Evolutionary conservation across 73 alveolate species (phyloP), one percentile per base, ranked within the genome.

Genomic region (Diophrys sp.): DNA sequence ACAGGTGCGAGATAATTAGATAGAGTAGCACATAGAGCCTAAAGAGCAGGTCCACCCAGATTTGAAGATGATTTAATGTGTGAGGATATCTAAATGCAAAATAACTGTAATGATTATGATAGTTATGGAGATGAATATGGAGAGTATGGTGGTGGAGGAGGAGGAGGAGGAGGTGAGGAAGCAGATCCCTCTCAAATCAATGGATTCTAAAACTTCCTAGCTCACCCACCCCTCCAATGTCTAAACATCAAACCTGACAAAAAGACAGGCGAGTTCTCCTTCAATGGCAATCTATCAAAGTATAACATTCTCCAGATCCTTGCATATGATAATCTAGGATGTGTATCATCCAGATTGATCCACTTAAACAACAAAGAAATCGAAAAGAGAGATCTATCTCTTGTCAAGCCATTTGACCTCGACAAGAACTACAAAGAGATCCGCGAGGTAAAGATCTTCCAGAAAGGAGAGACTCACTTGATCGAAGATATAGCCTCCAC

Each of bases 401-500:
- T 85, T 0, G 70, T 0, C 26, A 78, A 78, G 24, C 76, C 88
- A 0, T 68, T 79, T 25, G 70, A 73, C 14, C 14, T 79, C 1
- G 67, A 26, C 1, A 30, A 71, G 32, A 73, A 70, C 11, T 83
- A 56, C 62, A 69, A 74, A 25, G 91, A 83, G 28, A 54, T 75
- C 44, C 62, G 91, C 33, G 33, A 31, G 24, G 33, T 84, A 26
- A 33, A 14, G 31, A 23, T 30, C 18, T 23, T 76, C 0, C 14
- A 73, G 28, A 29, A 80, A 78, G 71, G 72, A 1, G 86, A 83
- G n/a, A 75, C 78, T 1, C 85, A 83, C 54, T 5, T 31, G 24
- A 76, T 85, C n/a, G 93, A 85, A 33, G 93, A 85, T 71, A 78
- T 85, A 0, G 80, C 94, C 0, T 44, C 81, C 2, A 83, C 77